A percentile compares a stretch with the other conserved stretches of the same genome.
Evolutionary conservation across 352 stramenopile species (phyloP).

Genomic region (Chrysophaeum taylorii): DNA sequence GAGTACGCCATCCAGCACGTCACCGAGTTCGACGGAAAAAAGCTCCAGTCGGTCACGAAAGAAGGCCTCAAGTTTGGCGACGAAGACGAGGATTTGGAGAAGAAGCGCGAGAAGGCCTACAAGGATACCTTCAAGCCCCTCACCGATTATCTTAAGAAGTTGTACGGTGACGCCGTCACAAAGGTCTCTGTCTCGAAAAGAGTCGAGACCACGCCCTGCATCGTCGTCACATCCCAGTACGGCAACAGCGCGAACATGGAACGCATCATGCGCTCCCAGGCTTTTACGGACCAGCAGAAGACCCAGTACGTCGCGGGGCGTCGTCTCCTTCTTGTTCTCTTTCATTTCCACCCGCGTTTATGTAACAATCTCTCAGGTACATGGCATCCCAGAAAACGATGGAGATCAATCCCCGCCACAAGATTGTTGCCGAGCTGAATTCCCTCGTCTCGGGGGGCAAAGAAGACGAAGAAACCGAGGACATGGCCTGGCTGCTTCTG

Average conservation of each 20-base stretch:
- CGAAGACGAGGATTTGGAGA: slow-evolving; percentile 86
- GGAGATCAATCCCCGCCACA: slow-evolving; percentile 97
- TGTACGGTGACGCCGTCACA: slow-evolving; percentile 84
- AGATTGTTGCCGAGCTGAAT: slow-evolving; percentile 91
- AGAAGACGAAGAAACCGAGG: slow-evolving; percentile 47
- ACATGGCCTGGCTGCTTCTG: slow-evolving; percentile 91
- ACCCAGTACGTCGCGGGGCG: slow-evolving; percentile 30
- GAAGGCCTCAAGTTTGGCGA: slow-evolving; percentile 97
- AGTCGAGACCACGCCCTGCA: slow-evolving; percentile 76
- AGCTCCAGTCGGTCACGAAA: slow-evolving; percentile 90
- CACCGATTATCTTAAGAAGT: slow-evolving; percentile 86
- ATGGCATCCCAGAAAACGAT: slow-evolving; percentile 78
- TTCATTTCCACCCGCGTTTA: no score
- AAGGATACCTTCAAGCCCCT: slow-evolving; percentile 88
- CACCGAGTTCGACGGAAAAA: slow-evolving; percentile 79
- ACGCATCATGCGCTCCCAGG: slow-evolving; percentile 95
- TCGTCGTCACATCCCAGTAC: slow-evolving; percentile 92
- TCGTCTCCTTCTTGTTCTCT: no score
- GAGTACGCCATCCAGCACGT: slow-evolving; percentile 93
- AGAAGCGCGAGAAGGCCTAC: slow-evolving; percentile 88
- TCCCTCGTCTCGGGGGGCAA: slow-evolving; percentile 49
- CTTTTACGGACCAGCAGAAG: slow-evolving; percentile 69
- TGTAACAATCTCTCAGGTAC: no score
- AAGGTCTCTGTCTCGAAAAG: slow-evolving; percentile 88
- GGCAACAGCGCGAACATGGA: slow-evolving; percentile 99